Base-by-base conservation (phyloP, 768 basidiomycete genomes). In the Tricholoma saponaceum region DNA sequence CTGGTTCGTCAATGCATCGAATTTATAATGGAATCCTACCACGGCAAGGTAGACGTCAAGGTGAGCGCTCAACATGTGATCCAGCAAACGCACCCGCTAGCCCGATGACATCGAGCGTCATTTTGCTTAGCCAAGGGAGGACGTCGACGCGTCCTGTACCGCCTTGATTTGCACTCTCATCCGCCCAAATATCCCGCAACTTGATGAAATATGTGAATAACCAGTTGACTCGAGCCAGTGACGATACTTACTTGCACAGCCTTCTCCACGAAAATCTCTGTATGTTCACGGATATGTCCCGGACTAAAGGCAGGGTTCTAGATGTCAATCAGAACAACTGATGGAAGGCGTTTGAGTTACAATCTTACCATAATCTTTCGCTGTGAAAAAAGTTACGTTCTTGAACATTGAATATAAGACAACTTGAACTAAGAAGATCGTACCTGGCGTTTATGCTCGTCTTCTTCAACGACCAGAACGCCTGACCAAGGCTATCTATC, bases 31-130 rank as follows among this genome's bases (percentile, higher is more conserved):
- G 64, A 69, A 72, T 9, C 67, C 69, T 71, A 1, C 16, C 8
- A 35, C 43, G 14, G 16, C 16, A 64, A 62, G 14, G 71, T 60
- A 18, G 14, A 81, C 12, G 78, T 23, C 30, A 39, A 37, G 32
- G 0, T 8, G 22, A 12, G 16, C 5, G 13, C 2, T 41, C n/a
- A 46, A 67, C 41, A 76, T 26, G 65, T 26, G 16, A 18, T 22
- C n/a, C 28, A 80, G 14, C 67, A 65, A 77, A 81, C 63, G n/a
- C n/a, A n/a, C n/a, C n/a, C n/a, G n/a, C n/a, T n/a, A n/a, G n/a
- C n/a, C n/a, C n/a, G n/a, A n/a, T 91, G 55, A 89, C 81, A 60
- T 92, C 91, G 7, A 92, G 74, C 3, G 89, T 90, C 51, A 81
- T 81, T 56, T 81, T 82, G 41, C 81, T 83, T 2, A 92, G 72